Evolutionary conservation across 768 basidiomycete genomes (phyloP).

Genomic region (Auricularia sp.): DNA sequence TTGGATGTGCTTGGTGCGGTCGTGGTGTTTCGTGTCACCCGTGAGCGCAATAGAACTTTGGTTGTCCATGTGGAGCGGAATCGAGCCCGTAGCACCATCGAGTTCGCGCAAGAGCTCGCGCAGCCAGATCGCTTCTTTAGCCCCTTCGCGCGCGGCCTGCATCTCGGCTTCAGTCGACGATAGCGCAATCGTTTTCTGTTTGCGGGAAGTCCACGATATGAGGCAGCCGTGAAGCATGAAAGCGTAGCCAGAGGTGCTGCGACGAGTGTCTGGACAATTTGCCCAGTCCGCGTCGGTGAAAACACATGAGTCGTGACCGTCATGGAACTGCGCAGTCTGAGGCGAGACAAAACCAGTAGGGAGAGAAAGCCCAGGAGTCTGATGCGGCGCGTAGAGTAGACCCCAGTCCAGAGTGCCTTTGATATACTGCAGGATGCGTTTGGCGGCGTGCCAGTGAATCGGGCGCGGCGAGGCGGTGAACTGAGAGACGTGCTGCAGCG

Average conservation of each 20-base stretch:
- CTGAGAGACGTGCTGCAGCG: background rate
- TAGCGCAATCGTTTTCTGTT: too few species aligned
- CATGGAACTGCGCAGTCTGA: background rate
- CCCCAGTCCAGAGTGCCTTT: background rate
- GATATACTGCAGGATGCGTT: constrained; percentile 3
- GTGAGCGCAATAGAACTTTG: constrained; percentile 12
- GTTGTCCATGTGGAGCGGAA: constrained; percentile 11
- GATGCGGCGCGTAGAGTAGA: background rate
- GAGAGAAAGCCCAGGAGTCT: too few species aligned
- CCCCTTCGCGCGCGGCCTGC: too few species aligned
- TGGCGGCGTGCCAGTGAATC: background rate
- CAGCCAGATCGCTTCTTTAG: constrained; percentile 1
- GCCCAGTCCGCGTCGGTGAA: background rate
- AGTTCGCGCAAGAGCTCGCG: constrained; percentile 4
- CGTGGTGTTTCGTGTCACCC: constrained; percentile 19
- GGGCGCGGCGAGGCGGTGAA: constrained; percentile 1
- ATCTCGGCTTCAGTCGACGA: too few species aligned
- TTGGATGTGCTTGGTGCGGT: constrained; percentile 14
- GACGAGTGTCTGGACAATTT: background rate
- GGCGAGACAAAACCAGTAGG: too few species aligned
- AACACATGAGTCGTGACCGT: background rate
- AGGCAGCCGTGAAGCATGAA: constrained; percentile 3
- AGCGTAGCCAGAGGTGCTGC: constrained; percentile 4
- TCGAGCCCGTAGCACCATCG: background rate
- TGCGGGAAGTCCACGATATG: too few species aligned